Evolutionary conservation across 345 rosid genomes (phyloP), one percentile per base, ranked within the genome.

Genomic region (Camelina laxa): DNA sequence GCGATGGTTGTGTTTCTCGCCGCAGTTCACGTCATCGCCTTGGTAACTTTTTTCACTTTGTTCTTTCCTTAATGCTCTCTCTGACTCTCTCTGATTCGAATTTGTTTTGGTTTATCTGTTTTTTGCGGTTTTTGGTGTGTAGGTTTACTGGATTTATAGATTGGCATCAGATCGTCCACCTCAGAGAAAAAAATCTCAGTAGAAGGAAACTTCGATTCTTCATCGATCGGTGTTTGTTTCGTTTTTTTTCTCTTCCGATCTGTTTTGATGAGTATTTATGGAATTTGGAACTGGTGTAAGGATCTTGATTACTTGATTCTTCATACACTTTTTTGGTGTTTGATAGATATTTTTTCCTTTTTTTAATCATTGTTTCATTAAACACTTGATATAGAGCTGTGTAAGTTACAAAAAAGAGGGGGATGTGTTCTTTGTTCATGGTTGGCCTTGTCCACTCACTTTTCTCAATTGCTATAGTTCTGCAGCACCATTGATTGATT

Each of bases 81-180:
- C 35, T 31, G 7, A 24, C 27, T 31, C 35, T 33, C 36, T 57
- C 6, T 48, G 38, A 22, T 76, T 48, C 13, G 38, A 35, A 35
- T 44, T 22, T 31, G 59, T 51, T 11, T 27, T 7, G 67, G 4
- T 16, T 69, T 16, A 60, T 68, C 66, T 50, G 4, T 8, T 24
- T 69, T 55, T 16, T 22, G 27, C 2, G 50, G 16, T 60, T 2
- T 54, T 4, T 61, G 30, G 30, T 33, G 7, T 33, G 16, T 31
- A 88, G 97, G 90, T 84, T 16, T 91, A 87, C 75, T 91, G 97
- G 97, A 91, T 91, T 72, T 91, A 87, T 73, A 81, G 88, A 82
- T 77, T 91, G 84, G 90, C 90, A 7, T 82, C 91, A 38, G 92
- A 87, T 60, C 90, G 84, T 73, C 90, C 82, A 75, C 96, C 96